These are phyloP conservation scores for Escallonia rubra DNA, from an alignment of 129 eudicot genomes.

Conservation along the genomic window DNA sequence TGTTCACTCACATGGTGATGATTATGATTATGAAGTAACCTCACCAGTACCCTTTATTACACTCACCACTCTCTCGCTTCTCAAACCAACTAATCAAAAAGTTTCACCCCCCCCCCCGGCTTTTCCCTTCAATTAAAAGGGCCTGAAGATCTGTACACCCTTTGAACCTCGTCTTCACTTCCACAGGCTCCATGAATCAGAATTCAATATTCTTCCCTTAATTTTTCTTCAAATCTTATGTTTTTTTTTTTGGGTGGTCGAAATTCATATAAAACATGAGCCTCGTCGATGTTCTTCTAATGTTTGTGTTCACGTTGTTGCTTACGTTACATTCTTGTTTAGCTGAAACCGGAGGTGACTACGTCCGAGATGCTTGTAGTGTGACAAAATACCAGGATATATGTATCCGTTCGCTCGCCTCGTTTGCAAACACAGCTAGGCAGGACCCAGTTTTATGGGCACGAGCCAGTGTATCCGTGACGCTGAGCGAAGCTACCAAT, in stretches of 20 bases:
- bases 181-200: neutral
- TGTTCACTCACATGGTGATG: slow-evolving; percentile 46
- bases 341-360: slow-evolving; percentile 16
- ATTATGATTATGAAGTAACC: slow-evolving; percentile 20
- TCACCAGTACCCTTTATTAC: slow-evolving; percentile 41
- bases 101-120: slow-evolving; percentile 9
- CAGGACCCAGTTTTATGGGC: slow-evolving; percentile 77
- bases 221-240: slow-evolving; percentile 3
- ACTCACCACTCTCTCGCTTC: slow-evolving; percentile 64
- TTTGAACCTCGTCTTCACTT: no score
- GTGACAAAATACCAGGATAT: slow-evolving; percentile 59
- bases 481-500: slow-evolving; percentile 65
- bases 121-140: slow-evolving; percentile 25
- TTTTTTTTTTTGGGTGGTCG: neutral
- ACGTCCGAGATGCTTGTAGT: slow-evolving; percentile 69
- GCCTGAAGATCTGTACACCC: neutral
- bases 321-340: slow-evolving; percentile 15
- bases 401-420: slow-evolving; percentile 58
- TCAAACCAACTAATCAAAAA: slow-evolving; percentile 15
- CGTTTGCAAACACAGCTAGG: slow-evolving; percentile 58
- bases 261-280: slow-evolving; percentile 10
- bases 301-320: slow-evolving; percentile 28
- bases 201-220: neutral
- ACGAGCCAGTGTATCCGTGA: slow-evolving; percentile 81
- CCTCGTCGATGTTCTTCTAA: neutral